phyloP scores from a whole-genome alignment of 202 grass and related monocot genomes.

The Setaria italica region DNA sequence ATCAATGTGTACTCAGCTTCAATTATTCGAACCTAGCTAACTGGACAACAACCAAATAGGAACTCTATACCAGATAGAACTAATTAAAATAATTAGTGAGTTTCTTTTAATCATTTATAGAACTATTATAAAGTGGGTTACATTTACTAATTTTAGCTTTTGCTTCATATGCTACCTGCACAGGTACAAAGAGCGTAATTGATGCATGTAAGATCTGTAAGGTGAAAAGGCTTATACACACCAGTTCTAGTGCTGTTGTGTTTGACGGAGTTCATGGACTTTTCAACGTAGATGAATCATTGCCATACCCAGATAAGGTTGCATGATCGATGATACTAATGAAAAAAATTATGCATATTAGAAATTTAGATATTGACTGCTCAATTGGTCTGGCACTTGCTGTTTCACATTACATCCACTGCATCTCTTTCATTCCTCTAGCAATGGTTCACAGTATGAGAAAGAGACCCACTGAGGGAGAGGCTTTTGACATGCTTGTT shows the following conservation, averaged over 20 bases:
- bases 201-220: conserved; percentile 67
- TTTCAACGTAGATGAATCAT: conserved; percentile 60
- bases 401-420: no score
- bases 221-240: conserved; percentile 74
- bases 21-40: neutral
- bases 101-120: neutral
- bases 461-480: no score
- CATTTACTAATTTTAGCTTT: neutral
- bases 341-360: neutral
- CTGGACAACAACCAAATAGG: neutral
- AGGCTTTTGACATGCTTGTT: neutral
- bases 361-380: no score
- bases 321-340: no score
- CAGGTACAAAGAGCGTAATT: conserved; percentile 75
- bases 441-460: neutral
- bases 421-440: no score
- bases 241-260: conserved; percentile 71
- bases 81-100: neutral
- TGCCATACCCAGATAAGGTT: conserved; percentile 67
- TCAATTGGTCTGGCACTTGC: no score
- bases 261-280: conserved; percentile 76
- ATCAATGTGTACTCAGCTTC: no score
- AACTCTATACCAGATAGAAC: neutral
- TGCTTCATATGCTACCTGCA: neutral
- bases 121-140: neutral